These are phyloP conservation scores for Eimeria nieschulzi DNA, from an alignment of 169 alveolate species.

Conservation along the genomic window DNA sequence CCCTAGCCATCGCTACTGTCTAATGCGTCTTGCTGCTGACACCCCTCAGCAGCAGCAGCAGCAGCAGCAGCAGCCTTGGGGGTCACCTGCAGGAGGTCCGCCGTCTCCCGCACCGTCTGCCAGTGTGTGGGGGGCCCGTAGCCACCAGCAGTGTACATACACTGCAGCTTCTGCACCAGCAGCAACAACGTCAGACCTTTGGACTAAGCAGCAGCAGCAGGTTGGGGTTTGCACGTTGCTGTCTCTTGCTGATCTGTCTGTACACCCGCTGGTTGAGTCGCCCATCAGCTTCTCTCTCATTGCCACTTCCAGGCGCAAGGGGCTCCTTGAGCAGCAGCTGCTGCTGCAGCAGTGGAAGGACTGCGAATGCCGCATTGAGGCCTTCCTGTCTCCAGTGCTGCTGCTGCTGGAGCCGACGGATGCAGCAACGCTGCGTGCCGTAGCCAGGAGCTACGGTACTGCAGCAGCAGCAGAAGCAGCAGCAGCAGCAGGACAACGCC, in stretches of 20 bases:
- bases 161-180: slow-evolving; percentile 31
- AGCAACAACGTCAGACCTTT: not conserved
- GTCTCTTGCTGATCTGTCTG: slow-evolving; percentile 32
- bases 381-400: slow-evolving; percentile 22
- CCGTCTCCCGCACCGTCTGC: not conserved
- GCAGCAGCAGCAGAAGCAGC: slow-evolving; percentile 2
- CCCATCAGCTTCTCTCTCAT: slow-evolving; percentile 9
- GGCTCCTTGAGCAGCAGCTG: slow-evolving; percentile 23
- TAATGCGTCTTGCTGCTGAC: not conserved
- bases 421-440: not conserved
- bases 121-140: not conserved
- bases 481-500: slow-evolving; percentile 3
- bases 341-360: slow-evolving; percentile 26
- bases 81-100: not conserved
- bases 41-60: slow-evolving; percentile 29
- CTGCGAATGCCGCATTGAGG: slow-evolving; percentile 55
- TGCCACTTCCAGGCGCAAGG: slow-evolving; percentile 25
- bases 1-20: slow-evolving; percentile 16
- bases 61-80: slow-evolving; percentile 6
- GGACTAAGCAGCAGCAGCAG: slow-evolving; percentile 19
- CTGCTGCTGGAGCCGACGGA: slow-evolving; percentile 34
- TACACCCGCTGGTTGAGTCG: slow-evolving; percentile 42
- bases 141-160: not conserved
- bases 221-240: slow-evolving; percentile 10
- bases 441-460: slow-evolving; percentile 23